Base-by-base conservation (phyloP, 306 rosid species). In the Fragaria vesca region DNA sequence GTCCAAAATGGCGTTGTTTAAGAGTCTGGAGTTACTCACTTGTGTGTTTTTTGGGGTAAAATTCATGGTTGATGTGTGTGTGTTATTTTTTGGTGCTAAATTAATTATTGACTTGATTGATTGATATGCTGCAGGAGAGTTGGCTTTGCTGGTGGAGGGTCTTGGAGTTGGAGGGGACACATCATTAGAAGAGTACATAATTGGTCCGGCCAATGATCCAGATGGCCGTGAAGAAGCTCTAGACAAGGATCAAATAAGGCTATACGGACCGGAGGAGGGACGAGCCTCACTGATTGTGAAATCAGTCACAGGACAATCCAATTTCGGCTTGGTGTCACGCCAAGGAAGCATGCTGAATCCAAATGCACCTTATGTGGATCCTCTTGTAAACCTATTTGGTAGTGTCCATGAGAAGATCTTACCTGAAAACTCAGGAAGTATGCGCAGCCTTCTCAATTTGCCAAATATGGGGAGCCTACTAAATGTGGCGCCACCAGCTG, bases 181-280 rank as follows among this genome's bases (percentile, higher is more conserved):
- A 5, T 85, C 88, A 6, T 55, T 85, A 67, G 81, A 85, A 74
- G 85, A 85, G 83, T 85, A 85, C 83, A 81, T 85, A 46, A 78
- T 85, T 26, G 85, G 85, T 40, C 88, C 72, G 3, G 81, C 73
- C 17, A 45, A 69, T 18, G 85, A 42, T n/a, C 42, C 63, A 0
- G 76, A 72, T 16, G 85, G 73, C 61, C 81, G 43, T 32, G 76
- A 76, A 43, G 50, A n/a, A 40, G 32, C 60, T 4, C 15, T 43
- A 26, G 81, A 81, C 13, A 75, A 81, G 43, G 83, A 80, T 77
- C 80, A 78, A 65, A 85, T 85, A 65, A 85, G 40, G 71, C 66
- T 81, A 48, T 85, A 85, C 51, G 88, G 83, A 67, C 76, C 88
- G 13, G 85, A 81, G 16, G 73, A 68, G 38, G 88, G 85, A n/a